Evolutionary conservation across 1,284 basidiomycete species (phyloP).

Genomic region (Wallemia ichthyophaga): DNA sequence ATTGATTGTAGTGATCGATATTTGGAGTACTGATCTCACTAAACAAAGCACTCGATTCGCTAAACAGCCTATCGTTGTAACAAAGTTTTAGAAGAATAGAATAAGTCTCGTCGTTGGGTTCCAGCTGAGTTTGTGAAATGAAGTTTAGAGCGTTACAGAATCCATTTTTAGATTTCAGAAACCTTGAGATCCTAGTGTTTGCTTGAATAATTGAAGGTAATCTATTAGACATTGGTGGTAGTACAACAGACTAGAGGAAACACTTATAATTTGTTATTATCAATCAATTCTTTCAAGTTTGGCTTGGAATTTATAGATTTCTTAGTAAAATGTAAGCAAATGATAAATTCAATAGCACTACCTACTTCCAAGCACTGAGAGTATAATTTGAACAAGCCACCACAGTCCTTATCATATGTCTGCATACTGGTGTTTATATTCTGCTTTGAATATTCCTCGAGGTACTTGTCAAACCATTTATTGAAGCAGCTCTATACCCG

Average conservation of each 20-base stretch:
- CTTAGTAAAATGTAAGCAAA: not conserved
- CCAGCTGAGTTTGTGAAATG: too few species aligned
- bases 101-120: conserved; percentile 25
- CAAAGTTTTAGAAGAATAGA: conserved; percentile 24
- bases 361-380: not conserved
- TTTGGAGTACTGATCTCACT: not conserved
- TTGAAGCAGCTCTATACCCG: not conserved
- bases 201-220: not conserved
- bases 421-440: not conserved
- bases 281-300: not conserved
- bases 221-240: too few species aligned
- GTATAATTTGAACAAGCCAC: not conserved
- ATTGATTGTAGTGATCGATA: not conserved
- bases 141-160: not conserved
- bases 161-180: not conserved
- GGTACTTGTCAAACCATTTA: not conserved
- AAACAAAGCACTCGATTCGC: not conserved
- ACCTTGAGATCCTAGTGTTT: not conserved
- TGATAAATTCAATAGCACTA: not conserved
- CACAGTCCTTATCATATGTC: not conserved
- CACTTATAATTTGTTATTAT: not conserved
- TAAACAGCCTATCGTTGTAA: conserved; percentile 12
- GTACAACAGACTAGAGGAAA: too few species aligned
- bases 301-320: not conserved
- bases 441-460: not conserved